These are phyloP conservation scores for Saturnispora besseyi DNA, from an alignment of 805 yeast species.

Conservation along the genomic window DNA sequence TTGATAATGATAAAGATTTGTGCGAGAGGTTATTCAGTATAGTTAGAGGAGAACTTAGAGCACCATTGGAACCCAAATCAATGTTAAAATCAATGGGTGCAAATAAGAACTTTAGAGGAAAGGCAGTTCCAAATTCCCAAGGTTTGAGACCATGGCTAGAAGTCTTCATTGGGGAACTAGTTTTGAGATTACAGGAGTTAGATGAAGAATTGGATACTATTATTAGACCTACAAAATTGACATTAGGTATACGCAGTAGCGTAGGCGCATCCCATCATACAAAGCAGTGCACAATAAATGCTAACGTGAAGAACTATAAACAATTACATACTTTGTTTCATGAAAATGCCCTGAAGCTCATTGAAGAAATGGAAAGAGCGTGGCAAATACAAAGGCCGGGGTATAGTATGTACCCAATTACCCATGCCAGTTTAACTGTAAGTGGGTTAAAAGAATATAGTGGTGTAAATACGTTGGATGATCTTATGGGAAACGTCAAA, in stretches of 20 bases:
- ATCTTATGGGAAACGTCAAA: constrained; percentile 11
- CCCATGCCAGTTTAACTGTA: constrained; percentile 41
- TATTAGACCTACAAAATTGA: constrained; percentile 48
- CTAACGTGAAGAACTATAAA: constrained; percentile 30
- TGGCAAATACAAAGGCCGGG: constrained; percentile 19
- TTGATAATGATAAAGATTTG: constrained; percentile 36
- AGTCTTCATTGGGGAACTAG: constrained; percentile 74
- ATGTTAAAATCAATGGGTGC: constrained; percentile 83
- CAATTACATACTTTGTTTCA: constrained; percentile 27
- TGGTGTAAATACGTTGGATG: constrained; percentile 20
- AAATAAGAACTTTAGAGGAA: constrained; percentile 64
- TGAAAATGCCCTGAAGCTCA: constrained; percentile 15
- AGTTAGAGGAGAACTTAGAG: constrained; percentile 52
- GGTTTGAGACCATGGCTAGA: constrained; percentile 73
- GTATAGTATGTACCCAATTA: constrained; percentile 36
- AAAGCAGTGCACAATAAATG: constrained; percentile 33
- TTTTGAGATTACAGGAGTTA: constrained; percentile 60
- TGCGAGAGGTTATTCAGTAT: constrained; percentile 50
- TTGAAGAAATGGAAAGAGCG: constrained; percentile 17
- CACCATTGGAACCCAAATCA: constrained; percentile 49
- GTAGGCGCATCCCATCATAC: constrained; percentile 22
- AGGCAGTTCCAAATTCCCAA: constrained; percentile 38
- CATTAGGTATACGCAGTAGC: constrained; percentile 29
- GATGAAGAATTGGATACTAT: constrained; percentile 49
- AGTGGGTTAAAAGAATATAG: constrained; percentile 38